Evolutionary conservation across 1,139 yeast genomes (phyloP), one percentile per base, ranked within the genome.

Genomic region (Taphrina pruni): DNA sequence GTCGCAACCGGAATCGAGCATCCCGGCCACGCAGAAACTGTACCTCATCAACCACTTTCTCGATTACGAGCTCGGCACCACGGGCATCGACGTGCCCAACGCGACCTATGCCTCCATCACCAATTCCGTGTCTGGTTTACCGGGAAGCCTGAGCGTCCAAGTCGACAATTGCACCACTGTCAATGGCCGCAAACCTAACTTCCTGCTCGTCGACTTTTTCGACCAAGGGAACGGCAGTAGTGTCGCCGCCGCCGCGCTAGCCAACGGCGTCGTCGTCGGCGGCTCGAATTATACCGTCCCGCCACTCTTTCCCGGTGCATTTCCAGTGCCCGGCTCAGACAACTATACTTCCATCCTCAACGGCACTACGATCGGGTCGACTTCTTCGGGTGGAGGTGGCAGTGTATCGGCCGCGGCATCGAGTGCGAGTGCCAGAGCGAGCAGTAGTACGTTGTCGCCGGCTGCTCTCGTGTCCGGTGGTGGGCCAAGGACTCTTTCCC

Each of bases 41-140:
- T 60, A 60, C 55, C 55, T 60, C 51, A 48, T 60, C 46, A 60
- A 60, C 26, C 64, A 60, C 45, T 60, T 46, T 45, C 54, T 60
- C 54, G 64, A 60, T 26, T 46, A 45, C 54, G 64, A 45, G n/a
- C 4, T 60, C 7, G 58, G 58, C 41, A 60, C 32, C 26, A 32
- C 64, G 11, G 52, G 55, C 6, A 48, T 60, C 21, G 36, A 36
- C 43, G 38, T 60, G n/a, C 64, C 64, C 20, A 48, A 60, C 32
- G 60, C 21, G 60, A 56, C 60, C 12, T 56, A 39, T 17, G 60
- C 60, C n/a, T n/a, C 36, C 50, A 26, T 56, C 50, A 56, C 60
- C 50, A 56, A 56, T 41, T 56, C 60, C 35, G 46, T n/a, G 26
- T 56, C 60, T 6, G 38, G 12, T 1, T 35, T 8, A 11, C 32